Evolutionary conservation across 1,139 yeast genomes (phyloP).

Genomic region (Protomyces gravidus): DNA sequence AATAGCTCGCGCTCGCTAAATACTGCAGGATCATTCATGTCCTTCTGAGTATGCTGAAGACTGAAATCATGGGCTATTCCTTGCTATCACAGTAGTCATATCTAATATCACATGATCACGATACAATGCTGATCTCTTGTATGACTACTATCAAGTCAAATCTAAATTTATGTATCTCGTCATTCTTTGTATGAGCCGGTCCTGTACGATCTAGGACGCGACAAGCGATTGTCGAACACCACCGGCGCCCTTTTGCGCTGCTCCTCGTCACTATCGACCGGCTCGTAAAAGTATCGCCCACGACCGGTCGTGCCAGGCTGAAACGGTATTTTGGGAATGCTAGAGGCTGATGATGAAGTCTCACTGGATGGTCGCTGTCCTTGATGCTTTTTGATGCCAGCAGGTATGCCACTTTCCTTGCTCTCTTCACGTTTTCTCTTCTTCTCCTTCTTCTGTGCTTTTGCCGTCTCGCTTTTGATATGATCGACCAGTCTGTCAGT

Average conservation of each 20-base stretch:
- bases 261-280: background rate
- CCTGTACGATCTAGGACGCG: background rate
- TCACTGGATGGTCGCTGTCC: background rate
- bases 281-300: background rate
- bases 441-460: background rate
- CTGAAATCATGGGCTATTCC: too few species aligned
- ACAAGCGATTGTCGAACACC: background rate
- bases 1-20: conserved; percentile 56
- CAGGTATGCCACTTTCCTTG: background rate
- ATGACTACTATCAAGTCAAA: too few species aligned
- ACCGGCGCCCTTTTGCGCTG: background rate
- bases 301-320: background rate
- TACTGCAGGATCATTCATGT: too few species aligned
- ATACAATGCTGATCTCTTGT: too few species aligned
- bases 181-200: background rate
- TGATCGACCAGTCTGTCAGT: too few species aligned
- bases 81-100: too few species aligned
- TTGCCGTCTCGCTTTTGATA: too few species aligned
- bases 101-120: too few species aligned
- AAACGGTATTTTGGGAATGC: background rate
- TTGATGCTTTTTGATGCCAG: too few species aligned
- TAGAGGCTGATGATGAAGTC: background rate
- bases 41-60: too few species aligned
- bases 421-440: background rate
- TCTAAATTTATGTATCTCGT: too few species aligned